Percentiles rank a stretch among this genome's conserved stretches.
Evolutionary conservation across 345 rosid genomes (phyloP).

Genomic region (Garcia nutans): DNA sequence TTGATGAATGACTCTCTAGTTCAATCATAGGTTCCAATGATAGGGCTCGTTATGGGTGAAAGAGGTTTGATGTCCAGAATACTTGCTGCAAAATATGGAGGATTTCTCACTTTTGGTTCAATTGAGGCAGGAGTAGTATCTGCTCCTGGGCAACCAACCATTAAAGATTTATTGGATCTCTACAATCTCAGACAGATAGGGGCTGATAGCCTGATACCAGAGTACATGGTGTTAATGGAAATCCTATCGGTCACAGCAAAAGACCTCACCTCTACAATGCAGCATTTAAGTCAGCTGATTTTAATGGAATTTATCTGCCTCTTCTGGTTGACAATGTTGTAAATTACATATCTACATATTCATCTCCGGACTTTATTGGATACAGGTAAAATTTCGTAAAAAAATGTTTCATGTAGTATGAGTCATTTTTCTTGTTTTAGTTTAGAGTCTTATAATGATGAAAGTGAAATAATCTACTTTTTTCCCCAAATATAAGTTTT

Average conservation of each 20-base stretch:
- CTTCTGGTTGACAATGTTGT: conserved; percentile 53
- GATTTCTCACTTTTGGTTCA: conserved; percentile 61
- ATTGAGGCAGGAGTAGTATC: conserved; percentile 47
- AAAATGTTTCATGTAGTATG: not conserved
- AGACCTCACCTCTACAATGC: conserved; percentile 57
- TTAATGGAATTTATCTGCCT: conserved; percentile 57
- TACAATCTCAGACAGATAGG: conserved; percentile 55
- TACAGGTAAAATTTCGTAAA: conserved; percentile 45
- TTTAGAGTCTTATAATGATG: not conserved
- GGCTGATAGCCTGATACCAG: conserved; percentile 54
- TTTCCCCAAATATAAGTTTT: not conserved
- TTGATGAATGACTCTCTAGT: conserved; percentile 10
- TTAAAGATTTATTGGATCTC: conserved; percentile 47
- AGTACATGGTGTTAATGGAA: conserved; percentile 66
- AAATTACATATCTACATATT: conserved; percentile 42
- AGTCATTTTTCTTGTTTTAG: not conserved
- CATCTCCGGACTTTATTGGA: conserved; percentile 54
- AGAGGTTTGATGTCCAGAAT: conserved; percentile 59
- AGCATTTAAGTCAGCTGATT: conserved; percentile 47
- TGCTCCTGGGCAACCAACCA: conserved; percentile 60
- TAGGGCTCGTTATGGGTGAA: conserved; percentile 60
- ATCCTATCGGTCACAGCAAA: conserved; percentile 66
- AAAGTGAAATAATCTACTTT: not conserved
- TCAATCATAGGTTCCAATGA: conserved; percentile 51
- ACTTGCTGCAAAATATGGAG: conserved; percentile 57